Evolutionary conservation across 1,284 basidiomycete genomes (phyloP).

Genomic region (Ceratobasidium sp.): DNA sequence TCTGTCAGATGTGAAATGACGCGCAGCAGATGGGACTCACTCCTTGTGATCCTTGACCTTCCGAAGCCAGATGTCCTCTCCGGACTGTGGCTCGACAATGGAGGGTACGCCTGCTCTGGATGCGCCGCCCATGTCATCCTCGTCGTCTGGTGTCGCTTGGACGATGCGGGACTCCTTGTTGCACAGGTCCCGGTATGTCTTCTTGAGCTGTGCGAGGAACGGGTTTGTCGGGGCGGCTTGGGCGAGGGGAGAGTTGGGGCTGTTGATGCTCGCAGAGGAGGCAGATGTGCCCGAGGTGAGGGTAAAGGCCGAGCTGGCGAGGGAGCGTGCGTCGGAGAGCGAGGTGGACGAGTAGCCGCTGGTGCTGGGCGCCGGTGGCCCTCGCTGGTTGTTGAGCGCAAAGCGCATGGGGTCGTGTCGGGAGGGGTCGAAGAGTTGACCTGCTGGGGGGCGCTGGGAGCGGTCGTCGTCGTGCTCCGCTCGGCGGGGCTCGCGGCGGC

Average conservation of each 20-base stretch:
- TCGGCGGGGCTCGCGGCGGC: slow-evolving; percentile 20
- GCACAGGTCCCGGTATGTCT: slow-evolving; percentile 77
- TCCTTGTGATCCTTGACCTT: slow-evolving; percentile 73
- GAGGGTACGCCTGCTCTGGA: slow-evolving; percentile 27
- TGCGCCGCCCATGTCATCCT: slow-evolving; percentile 51
- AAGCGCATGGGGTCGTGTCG: slow-evolving; percentile 87
- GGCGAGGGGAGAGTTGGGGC: slow-evolving; percentile 70
- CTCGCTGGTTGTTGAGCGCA: slow-evolving; percentile 51
- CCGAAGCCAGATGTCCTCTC: slow-evolving; percentile 47
- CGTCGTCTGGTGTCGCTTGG: slow-evolving; percentile 55
- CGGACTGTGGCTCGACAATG: slow-evolving; percentile 62
- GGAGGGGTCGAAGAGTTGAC: slow-evolving; percentile 81
- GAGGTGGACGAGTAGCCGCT: slow-evolving; percentile 67
- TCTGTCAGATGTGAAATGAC: slow-evolving; percentile 37
- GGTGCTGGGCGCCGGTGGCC: slow-evolving; percentile 52
- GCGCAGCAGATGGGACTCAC: slow-evolving; percentile 53
- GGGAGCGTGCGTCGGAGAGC: slow-evolving; percentile 70
- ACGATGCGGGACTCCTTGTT: slow-evolving; percentile 76
- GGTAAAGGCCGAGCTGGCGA: slow-evolving; percentile 75
- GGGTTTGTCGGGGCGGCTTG: slow-evolving; percentile 64
- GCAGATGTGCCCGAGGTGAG: slow-evolving; percentile 76
- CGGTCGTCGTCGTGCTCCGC: slow-evolving; percentile 11
- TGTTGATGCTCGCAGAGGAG: slow-evolving; percentile 61
- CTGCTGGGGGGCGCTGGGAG: slow-evolving; percentile 50
- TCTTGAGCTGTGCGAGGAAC: slow-evolving; percentile 78